Evolutionary conservation across 202 grass and related monocot genomes (phyloP), one percentile per base, ranked within the genome.

Genomic region (Miscanthus sacchariflorus): DNA sequence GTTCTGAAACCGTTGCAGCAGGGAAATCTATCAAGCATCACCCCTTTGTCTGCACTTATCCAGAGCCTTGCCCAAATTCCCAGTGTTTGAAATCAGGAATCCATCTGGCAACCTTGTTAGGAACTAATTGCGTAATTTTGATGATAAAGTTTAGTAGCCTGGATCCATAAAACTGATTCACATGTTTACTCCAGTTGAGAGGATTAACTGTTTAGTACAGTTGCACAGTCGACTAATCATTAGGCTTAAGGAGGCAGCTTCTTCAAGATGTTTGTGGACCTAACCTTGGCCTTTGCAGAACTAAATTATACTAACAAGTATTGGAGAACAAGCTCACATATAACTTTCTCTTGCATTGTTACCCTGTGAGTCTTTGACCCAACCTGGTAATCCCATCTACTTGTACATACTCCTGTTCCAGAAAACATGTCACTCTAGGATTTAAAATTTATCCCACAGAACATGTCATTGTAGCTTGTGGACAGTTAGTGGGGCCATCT

Each of bases 321-420:
- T 23, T 21, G 64, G 25, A 69, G 43, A 81, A 50, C 63, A 69
- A 75, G 72, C 45, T 76, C 24, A 18, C 24, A 76, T 27, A 50
- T 9, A 48, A 68, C 15, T 69, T 70, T 81, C 79, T 52, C 79
- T 70, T 81, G 40, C 66, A 81, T 36, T n/a, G 44, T 45, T 68
- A 23, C 30, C 8, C 49, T 19, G 24, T 30, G 28, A 58, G 21
- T 23, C 58, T 63, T 63, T 63, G 8, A 23, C 38, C 38, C 38
- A n/a, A 81, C 10, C 64, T 6, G 68, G 66, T 33, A 5, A 81
- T 48, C 64, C 48, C 27, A 36, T n/a, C 24, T 27, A 50, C 27
- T 23, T 27, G 3, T 49, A 70, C 18, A 70, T 36, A 63, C 58
- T 63, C 58, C 56, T 21, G 21, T 63, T 9, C 58, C 8, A 63